Base-by-base conservation (phyloP, 306 rosid species). In the Corylus heterophylla region DNA sequence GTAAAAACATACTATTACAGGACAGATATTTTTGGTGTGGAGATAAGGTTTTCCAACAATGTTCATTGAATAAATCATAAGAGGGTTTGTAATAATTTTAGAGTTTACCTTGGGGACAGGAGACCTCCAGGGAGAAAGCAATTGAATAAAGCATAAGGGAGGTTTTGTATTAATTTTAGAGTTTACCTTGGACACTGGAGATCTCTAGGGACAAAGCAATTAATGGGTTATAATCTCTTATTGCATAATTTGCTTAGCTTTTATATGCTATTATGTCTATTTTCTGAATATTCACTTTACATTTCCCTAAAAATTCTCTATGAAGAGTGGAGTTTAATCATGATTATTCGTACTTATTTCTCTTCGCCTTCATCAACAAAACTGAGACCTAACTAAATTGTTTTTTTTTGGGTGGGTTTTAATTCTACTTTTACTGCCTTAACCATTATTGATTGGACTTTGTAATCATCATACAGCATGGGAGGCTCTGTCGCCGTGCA, bases 401-500 rank as follows among this genome's bases (percentile, higher is more conserved):
- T 29, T 29, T 72, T 72, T 54, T 44, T 27, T 22, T 22, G 0
- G 25, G 25, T 55, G 8, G 2, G n/a, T 25, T 8, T 31, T 22
- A 55, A 35, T n/a, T 39, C 59, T 31, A 11, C 29, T 51, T 55
- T 54, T 16, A 45, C 35, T 12, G 25, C 54, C 12, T 59, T 68
- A 49, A 78, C 67, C 29, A 7, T 66, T 35, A 17, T 76, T 75
- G 44, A 74, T 55, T 27, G 54, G 61, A 77, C 76, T 55, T 55
- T 44, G 22, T 82, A 11, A 8, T 76, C 78, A 64, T 54, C 56
- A 52, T 80, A 71, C 83, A 92, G 98, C 87, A 92, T 95, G 98
- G 98, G 98, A 79, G 98, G 98, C 70, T 91, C 98, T 29, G 88
- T 95, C 47, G 98, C 97, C 83, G 97, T 93, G 80, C 99, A 95